Conservation (phyloP, 805 yeast genomes). For the Metschnikowia noctiluminum region DNA sequence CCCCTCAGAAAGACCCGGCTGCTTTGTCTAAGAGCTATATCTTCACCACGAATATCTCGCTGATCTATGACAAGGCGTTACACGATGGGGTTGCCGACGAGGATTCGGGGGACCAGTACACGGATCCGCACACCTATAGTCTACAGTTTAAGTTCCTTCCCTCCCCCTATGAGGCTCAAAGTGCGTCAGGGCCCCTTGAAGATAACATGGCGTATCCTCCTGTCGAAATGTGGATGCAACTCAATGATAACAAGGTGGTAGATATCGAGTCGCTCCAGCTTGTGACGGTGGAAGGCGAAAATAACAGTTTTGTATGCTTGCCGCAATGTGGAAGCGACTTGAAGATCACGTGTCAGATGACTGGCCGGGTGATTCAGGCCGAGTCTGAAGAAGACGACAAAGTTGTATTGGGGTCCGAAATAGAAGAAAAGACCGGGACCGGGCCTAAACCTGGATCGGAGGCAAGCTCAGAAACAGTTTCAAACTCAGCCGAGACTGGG, state of each 20-base stretch:
- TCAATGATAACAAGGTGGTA: conserved; percentile 34
- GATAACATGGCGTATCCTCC: conserved; percentile 44
- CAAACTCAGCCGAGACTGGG: background rate
- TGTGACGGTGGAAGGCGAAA: conserved; percentile 46
- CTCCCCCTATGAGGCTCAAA: conserved; percentile 27
- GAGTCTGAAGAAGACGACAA: background rate
- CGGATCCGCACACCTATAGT: conserved; percentile 29
- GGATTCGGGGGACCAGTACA: conserved; percentile 10
- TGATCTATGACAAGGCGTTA: conserved; percentile 30
- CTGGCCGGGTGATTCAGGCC: conserved; percentile 26
- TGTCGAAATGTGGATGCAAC: conserved; percentile 53
- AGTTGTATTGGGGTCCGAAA: too few species aligned
- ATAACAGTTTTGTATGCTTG: conserved; percentile 38
- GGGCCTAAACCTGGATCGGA: background rate
- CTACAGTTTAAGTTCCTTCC: conserved; percentile 48
- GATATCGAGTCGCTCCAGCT: conserved; percentile 39
- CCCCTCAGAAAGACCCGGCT: background rate
- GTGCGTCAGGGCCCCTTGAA: conserved; percentile 1
- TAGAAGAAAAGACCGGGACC: background rate
- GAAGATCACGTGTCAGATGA: conserved; percentile 38
- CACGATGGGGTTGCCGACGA: conserved; percentile 25
- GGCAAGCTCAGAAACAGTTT: background rate
- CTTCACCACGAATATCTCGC: conserved; percentile 35
- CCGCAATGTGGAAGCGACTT: conserved; percentile 44
- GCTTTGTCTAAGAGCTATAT: conserved; percentile 10